A percentile compares a stretch with the other conserved stretches of the same genome.
These are phyloP conservation scores for Sporothrix pseudoabietina DNA, from an alignment of 2,329 filamentous ascomycete genomes.

Conservation along the genomic window DNA sequence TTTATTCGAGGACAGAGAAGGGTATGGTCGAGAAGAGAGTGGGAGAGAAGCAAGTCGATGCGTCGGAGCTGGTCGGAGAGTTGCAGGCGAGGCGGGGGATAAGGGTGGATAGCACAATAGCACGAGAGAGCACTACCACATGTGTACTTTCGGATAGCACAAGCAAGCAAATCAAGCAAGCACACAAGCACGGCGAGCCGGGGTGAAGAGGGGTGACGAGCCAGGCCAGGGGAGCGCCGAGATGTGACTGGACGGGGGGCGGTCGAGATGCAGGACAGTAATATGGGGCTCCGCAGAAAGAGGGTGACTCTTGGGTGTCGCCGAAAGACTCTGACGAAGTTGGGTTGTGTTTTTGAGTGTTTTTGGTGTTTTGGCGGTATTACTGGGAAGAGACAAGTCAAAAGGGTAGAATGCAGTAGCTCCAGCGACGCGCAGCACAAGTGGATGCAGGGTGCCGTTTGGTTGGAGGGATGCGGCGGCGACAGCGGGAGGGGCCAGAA, in stretches of 20 bases:
- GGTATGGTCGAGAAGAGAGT: not conserved
- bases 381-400: not conserved
- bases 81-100: slow-evolving; percentile 15
- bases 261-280: slow-evolving; percentile 27
- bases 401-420: slow-evolving; percentile 32
- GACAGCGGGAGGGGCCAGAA: slow-evolving; percentile 4
- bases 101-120: not conserved
- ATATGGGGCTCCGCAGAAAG: slow-evolving; percentile 9
- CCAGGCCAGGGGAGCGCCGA: slow-evolving; percentile 27
- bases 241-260: slow-evolving; percentile 26
- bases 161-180: not conserved
- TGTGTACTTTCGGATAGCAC: not conserved
- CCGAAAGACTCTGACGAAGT: not conserved
- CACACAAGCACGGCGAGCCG: not conserved
- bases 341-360: not conserved
- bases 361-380: not conserved
- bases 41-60: not conserved
- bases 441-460: slow-evolving; percentile 23
- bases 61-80: slow-evolving; percentile 19
- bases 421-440: slow-evolving; percentile 30
- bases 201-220: slow-evolving; percentile 20
- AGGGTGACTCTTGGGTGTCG: slow-evolving; percentile 5
- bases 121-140: not conserved
- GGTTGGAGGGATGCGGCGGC: slow-evolving; percentile 12
- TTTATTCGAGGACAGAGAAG: not conserved